Conservation (phyloP, 441 rosid species). For the Syzygium syzygioides region DNA sequence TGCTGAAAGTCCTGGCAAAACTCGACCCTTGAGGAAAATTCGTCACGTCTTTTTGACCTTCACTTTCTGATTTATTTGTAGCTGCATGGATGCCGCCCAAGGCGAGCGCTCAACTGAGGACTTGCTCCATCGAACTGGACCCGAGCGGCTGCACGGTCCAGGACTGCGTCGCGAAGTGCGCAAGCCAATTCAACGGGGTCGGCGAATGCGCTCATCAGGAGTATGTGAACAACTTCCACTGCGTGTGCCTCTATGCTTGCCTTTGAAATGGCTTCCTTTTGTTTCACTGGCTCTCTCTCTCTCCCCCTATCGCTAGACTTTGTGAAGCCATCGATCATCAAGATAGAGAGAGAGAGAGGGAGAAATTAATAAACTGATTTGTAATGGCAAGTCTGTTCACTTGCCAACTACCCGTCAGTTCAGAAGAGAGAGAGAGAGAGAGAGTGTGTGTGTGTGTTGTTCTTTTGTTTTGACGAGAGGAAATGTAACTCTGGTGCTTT, state of each 20-base stretch:
- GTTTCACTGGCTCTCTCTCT: background rate
- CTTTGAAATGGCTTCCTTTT: background rate
- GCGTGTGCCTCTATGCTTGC: background rate
- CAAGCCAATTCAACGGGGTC: background rate
- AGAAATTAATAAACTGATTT: background rate
- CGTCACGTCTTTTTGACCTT: background rate
- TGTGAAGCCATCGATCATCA: background rate
- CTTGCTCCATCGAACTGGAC: background rate
- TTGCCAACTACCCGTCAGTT: background rate
- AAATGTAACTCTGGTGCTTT: background rate
- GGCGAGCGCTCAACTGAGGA: background rate
- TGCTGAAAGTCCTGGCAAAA: background rate
- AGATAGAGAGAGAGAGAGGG: background rate
- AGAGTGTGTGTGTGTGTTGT: background rate
- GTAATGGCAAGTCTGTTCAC: background rate
- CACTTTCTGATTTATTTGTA: background rate
- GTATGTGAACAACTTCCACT: background rate
- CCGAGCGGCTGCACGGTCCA: background rate
- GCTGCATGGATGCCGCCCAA: background rate
- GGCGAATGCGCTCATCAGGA: background rate
- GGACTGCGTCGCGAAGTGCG: background rate
- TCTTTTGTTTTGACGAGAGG: background rate
- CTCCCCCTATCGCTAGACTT: background rate
- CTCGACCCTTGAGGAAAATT: background rate
- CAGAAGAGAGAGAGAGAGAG: background rate